These are phyloP conservation scores for Schizochytrium sp. DNA, from an alignment of 108 stramenopile species.

Conservation along the genomic window DNA sequence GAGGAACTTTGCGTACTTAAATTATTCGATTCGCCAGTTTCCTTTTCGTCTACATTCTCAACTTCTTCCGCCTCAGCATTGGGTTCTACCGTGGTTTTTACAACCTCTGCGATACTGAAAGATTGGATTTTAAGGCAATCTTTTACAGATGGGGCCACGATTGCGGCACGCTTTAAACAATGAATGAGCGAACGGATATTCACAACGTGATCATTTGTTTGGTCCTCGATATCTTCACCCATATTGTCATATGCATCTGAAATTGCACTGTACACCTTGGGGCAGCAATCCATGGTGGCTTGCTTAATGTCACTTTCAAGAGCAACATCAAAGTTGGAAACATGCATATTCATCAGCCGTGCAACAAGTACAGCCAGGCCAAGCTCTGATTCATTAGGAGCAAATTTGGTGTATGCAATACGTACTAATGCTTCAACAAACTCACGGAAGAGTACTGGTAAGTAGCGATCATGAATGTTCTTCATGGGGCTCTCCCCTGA, in stretches of 20 bases:
- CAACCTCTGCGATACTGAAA: not conserved
- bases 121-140: not conserved
- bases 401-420: slow-evolving; percentile 29
- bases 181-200: not conserved
- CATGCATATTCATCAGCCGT: not conserved
- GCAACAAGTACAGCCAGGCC: not conserved
- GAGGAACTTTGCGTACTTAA: not conserved
- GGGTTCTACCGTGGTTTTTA: not conserved
- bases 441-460: slow-evolving; percentile 40
- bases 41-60: not conserved
- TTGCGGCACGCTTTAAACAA: not conserved
- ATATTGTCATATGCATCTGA: not conserved
- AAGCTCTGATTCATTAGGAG: not conserved
- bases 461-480: slow-evolving; percentile 15
- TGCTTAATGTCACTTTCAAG: not conserved
- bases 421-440: slow-evolving; percentile 59
- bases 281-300: not conserved
- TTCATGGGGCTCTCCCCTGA: not conserved
- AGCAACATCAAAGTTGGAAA: not conserved
- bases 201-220: not conserved
- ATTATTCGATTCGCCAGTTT: not conserved
- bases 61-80: not conserved
- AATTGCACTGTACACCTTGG: not conserved
- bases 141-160: not conserved
- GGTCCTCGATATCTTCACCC: not conserved